Evolutionary conservation across 2,329 filamentous ascomycete species (phyloP).

Genomic region (Fusarium secorum): DNA sequence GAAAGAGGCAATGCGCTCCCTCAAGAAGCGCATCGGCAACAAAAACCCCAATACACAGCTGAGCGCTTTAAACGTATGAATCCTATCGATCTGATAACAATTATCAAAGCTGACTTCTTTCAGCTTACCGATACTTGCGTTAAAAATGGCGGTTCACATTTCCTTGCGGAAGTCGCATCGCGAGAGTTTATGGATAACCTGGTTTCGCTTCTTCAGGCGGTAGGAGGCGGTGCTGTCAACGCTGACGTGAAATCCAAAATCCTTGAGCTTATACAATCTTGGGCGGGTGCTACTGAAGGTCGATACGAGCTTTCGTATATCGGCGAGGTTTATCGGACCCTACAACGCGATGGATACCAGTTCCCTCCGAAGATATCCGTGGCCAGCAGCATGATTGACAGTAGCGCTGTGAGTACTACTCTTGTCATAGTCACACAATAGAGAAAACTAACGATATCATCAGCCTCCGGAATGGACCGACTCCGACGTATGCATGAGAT

Average conservation of each 20-base stretch:
- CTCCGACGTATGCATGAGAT: slow-evolving; percentile 98
- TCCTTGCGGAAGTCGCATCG: slow-evolving; percentile 93
- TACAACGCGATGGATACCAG: slow-evolving; percentile 85
- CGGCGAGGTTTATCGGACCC: slow-evolving; percentile 80
- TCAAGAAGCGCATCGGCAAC: slow-evolving; percentile 94
- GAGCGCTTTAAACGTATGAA: slow-evolving; percentile 83
- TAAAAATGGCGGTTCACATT: slow-evolving; percentile 96
- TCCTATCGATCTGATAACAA: background rate
- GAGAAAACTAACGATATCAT: slow-evolving; percentile 8
- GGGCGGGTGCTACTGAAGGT: slow-evolving; percentile 89
- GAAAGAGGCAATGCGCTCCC: slow-evolving; percentile 95
- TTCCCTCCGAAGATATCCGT: slow-evolving; percentile 90
- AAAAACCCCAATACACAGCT: slow-evolving; percentile 98
- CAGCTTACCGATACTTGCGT: slow-evolving; percentile 96
- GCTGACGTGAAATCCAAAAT: slow-evolving; percentile 88
- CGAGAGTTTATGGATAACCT: slow-evolving; percentile 99
- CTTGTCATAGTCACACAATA: too few species aligned
- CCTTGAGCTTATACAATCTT: slow-evolving; percentile 89
- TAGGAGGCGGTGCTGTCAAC: slow-evolving; percentile 78
- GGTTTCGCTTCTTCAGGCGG: slow-evolving; percentile 84
- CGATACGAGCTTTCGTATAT: slow-evolving; percentile 86
- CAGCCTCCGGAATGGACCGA: slow-evolving; percentile 97
- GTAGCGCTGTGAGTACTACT: slow-evolving; percentile 78
- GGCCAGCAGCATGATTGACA: slow-evolving; percentile 97
- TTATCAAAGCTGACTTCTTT: slow-evolving; percentile 21